Conservation (phyloP, 2,329 filamentous ascomycete species). For the Cadophora malorum region DNA sequence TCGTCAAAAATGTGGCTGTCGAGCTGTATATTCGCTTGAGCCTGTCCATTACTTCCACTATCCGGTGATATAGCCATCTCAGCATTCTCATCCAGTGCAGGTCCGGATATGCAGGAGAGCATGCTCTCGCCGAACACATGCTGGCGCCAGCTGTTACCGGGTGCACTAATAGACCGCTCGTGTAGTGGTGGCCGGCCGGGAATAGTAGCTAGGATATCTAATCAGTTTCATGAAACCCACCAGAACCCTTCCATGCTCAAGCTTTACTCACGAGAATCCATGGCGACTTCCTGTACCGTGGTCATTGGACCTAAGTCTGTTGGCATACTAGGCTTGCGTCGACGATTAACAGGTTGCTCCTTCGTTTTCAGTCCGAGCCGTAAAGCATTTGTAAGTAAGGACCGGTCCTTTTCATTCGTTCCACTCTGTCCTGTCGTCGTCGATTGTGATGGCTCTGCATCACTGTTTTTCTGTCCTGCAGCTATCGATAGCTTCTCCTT, state of each 20-base stretch:
- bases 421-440: constrained; percentile 47
- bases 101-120: constrained; percentile 45
- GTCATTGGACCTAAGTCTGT: constrained; percentile 69
- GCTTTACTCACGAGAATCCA: constrained; percentile 70
- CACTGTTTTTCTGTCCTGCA: constrained; percentile 53
- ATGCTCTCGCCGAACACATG: constrained; percentile 49
- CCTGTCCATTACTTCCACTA: constrained; percentile 21
- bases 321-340: constrained; percentile 68
- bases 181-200: constrained; percentile 69
- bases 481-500: constrained; percentile 49
- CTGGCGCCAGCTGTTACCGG: constrained; percentile 56
- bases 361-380: constrained; percentile 62
- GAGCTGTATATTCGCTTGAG: constrained; percentile 25
- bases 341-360: constrained; percentile 61
- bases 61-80: constrained; percentile 39
- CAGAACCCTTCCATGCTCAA: background rate
- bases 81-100: constrained; percentile 46
- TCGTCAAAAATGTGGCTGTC: constrained; percentile 11
- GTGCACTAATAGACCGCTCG: constrained; percentile 69
- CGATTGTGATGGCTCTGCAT: constrained; percentile 49
- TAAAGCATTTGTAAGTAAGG: constrained; percentile 49
- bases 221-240: constrained; percentile 24
- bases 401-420: constrained; percentile 47
- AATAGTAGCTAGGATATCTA: constrained; percentile 61
- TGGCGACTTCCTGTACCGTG: constrained; percentile 69